These are phyloP conservation scores for Claviceps cyperi DNA, from an alignment of 2,329 filamentous ascomycete genomes.

Conservation along the genomic window DNA sequence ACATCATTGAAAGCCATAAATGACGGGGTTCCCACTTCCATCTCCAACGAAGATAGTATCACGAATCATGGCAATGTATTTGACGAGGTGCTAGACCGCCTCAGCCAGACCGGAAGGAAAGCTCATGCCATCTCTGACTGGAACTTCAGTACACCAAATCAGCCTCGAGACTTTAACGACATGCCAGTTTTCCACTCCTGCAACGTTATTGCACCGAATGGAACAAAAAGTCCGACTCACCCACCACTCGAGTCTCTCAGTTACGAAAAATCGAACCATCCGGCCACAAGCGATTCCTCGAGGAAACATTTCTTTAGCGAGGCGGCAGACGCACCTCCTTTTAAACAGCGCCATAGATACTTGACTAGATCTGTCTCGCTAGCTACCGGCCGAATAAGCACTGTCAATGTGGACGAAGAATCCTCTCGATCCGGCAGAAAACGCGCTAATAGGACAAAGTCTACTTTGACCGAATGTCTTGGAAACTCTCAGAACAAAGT, in stretches of 20 bases:
- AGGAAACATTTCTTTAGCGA: not conserved
- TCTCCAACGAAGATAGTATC: not conserved
- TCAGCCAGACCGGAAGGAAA: not conserved
- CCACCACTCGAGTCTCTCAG: constrained; percentile 15
- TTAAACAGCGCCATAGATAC: constrained; percentile 1
- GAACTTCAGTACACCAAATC: not conserved
- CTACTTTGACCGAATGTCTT: no score
- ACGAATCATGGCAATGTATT: not conserved
- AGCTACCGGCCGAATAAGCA: not conserved
- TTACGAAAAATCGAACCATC: not conserved
- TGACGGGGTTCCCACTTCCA: constrained; percentile 3
- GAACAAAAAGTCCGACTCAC: constrained; percentile 6
- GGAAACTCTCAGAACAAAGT: not conserved
- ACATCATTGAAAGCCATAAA: constrained; percentile 7
- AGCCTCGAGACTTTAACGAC: not conserved
- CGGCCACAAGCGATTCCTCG: not conserved
- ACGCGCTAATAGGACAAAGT: not conserved
- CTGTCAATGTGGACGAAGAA: not conserved
- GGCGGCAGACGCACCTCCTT: not conserved
- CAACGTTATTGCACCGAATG: constrained; percentile 9
- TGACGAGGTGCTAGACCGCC: constrained; percentile 5
- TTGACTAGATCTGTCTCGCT: constrained; percentile 5
- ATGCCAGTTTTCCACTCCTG: constrained; percentile 13
- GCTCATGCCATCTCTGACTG: no score
- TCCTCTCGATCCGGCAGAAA: not conserved